Evolutionary conservation across 1,139 yeast genomes (phyloP).

Genomic region (Kodamaea fungicola): DNA sequence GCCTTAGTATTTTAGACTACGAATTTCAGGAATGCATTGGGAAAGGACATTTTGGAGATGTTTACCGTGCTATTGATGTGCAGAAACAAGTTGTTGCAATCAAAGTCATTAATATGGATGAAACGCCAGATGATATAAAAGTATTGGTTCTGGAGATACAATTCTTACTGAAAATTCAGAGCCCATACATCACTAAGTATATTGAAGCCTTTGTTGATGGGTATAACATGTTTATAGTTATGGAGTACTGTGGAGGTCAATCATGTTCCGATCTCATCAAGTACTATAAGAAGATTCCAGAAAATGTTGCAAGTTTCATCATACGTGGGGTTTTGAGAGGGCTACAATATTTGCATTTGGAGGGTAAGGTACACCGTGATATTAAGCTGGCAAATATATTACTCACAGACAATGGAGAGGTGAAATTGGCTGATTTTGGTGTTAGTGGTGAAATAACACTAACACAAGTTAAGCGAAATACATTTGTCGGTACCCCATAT

Average conservation of each 20-base stretch:
- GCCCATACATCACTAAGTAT: slow-evolving; percentile 65
- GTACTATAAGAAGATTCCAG: slow-evolving; percentile 44
- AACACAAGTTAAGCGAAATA: slow-evolving; percentile 55
- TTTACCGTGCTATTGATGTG: slow-evolving; percentile 55
- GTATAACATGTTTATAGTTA: slow-evolving; percentile 76
- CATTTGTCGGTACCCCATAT: slow-evolving; percentile 86
- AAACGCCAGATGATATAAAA: slow-evolving; percentile 67
- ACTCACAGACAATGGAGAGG: slow-evolving; percentile 56
- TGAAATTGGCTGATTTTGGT: slow-evolving; percentile 83
- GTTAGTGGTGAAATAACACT: slow-evolving; percentile 77
- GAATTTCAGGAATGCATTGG: slow-evolving; percentile 63
- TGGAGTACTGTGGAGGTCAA: slow-evolving; percentile 94
- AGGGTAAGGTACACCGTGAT: slow-evolving; percentile 77
- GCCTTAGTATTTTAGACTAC: slow-evolving; percentile 20
- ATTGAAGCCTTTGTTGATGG: slow-evolving; percentile 60
- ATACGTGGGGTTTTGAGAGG: slow-evolving; percentile 61
- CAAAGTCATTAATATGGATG: slow-evolving; percentile 74
- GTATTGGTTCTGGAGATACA: slow-evolving; percentile 71
- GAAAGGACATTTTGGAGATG: slow-evolving; percentile 85
- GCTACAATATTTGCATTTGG: slow-evolving; percentile 65
- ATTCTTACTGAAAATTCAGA: slow-evolving; percentile 60
- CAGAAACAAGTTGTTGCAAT: slow-evolving; percentile 59
- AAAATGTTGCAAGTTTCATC: slow-evolving; percentile 56
- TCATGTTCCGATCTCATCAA: slow-evolving; percentile 68
- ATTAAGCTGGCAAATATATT: slow-evolving; percentile 81